phyloP scores from a whole-genome alignment of 2,329 filamentous ascomycete species.

The Trichoderma endophyticum region DNA sequence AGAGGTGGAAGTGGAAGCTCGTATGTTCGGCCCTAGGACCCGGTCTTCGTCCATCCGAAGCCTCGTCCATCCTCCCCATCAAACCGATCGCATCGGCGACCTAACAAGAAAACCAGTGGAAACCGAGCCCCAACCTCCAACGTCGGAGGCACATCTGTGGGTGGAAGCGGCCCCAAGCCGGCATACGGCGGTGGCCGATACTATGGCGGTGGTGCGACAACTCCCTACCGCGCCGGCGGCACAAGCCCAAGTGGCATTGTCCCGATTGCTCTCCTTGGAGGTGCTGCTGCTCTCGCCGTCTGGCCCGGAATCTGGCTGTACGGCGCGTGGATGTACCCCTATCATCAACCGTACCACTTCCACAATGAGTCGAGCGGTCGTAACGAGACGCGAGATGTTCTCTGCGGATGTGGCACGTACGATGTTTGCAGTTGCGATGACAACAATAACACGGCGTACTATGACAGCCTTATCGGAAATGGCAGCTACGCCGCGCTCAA shows the following conservation, averaged over 20 bases:
- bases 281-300: slow-evolving; percentile 48
- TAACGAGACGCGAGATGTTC: slow-evolving; percentile 35
- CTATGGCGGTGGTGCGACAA: slow-evolving; percentile 63
- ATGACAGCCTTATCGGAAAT: slow-evolving; percentile 62
- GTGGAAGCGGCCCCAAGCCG: slow-evolving; percentile 56
- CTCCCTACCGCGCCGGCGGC: slow-evolving; percentile 59
- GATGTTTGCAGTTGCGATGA: slow-evolving; percentile 65
- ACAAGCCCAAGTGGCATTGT: slow-evolving; percentile 45
- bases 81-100: slow-evolving; percentile 21
- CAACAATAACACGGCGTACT: slow-evolving; percentile 56
- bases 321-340: slow-evolving; percentile 58
- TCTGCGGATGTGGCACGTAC: slow-evolving; percentile 51
- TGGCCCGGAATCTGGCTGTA: slow-evolving; percentile 66
- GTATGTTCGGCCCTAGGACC: slow-evolving; percentile 15
- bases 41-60: neutral
- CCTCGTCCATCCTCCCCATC: neutral
- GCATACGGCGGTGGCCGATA: slow-evolving; percentile 59
- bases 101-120: slow-evolving; percentile 23
- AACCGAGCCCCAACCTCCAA: slow-evolving; percentile 34
- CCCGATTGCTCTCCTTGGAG: slow-evolving; percentile 50
- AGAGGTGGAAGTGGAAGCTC: slow-evolving; percentile 26
- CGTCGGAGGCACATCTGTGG: slow-evolving; percentile 50
- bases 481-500: slow-evolving; percentile 60
- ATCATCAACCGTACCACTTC: slow-evolving; percentile 43
- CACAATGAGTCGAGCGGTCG: slow-evolving; percentile 48